Evolutionary conservation across 1,284 basidiomycete genomes (phyloP).

Genomic region (Pholiota adiposa): DNA sequence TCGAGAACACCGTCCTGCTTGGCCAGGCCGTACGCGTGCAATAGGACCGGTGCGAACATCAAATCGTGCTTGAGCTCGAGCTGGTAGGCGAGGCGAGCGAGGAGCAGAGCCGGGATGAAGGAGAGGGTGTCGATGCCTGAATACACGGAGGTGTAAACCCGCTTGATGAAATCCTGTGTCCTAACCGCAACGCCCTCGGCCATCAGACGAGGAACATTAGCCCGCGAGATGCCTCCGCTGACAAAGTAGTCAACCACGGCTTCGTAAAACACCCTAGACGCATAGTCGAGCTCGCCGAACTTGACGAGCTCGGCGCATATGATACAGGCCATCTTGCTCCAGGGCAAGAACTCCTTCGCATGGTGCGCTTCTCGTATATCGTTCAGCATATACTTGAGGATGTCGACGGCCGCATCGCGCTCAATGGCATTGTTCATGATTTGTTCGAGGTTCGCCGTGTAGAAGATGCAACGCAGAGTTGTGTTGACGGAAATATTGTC

Average conservation of each 20-base stretch:
- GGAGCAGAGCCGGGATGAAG: slow-evolving; percentile 19
- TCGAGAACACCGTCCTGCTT: slow-evolving; percentile 22
- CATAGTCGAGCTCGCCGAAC: slow-evolving; percentile 23
- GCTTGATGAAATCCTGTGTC: slow-evolving; percentile 14
- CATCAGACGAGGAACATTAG: not conserved
- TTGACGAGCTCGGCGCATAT: slow-evolving; percentile 28
- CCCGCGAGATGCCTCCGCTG: not conserved
- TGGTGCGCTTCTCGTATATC: slow-evolving; percentile 7
- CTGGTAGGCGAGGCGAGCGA: slow-evolving; percentile 16
- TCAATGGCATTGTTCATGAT: slow-evolving; percentile 13
- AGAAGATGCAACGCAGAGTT: slow-evolving; percentile 26
- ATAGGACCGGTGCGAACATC: slow-evolving; percentile 29
- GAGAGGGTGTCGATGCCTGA: slow-evolving; percentile 14
- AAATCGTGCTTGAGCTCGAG: slow-evolving; percentile 19
- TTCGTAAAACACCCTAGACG: slow-evolving; percentile 10
- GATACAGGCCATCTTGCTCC: slow-evolving; percentile 19
- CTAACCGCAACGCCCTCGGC: not conserved
- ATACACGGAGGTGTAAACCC: slow-evolving; percentile 15
- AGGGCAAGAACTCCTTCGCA: not conserved
- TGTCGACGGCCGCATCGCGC: slow-evolving; percentile 15
- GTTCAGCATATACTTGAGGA: slow-evolving; percentile 20
- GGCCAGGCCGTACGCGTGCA: slow-evolving; percentile 38
- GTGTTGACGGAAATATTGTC: slow-evolving; percentile 41
- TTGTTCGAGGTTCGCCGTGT: slow-evolving; percentile 39
- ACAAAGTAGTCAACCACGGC: not conserved